Evolutionary conservation across 148 eudicot genomes (phyloP), one percentile per base, ranked within the genome.

Genomic region (Selenicereus undatus): DNA sequence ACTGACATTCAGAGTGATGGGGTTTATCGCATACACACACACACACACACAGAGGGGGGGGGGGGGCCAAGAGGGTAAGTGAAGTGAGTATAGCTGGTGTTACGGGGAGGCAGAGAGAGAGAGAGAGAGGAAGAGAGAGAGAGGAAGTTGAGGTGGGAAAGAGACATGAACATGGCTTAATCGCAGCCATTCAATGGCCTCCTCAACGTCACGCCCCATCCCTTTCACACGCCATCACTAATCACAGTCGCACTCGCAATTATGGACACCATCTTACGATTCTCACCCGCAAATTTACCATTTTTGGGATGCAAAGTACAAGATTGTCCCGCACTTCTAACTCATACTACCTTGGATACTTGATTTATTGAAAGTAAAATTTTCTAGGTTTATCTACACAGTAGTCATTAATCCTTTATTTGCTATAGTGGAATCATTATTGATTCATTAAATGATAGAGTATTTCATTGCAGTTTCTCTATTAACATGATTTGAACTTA

Each of bases 141-240:
- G 62, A 6, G 62, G 62, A 56, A 56, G 62, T 56, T 56, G 68
- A 64, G 68, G 68, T 64, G 68, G 68, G 68, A 64, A 24, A 64
- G 68, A 64, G 68, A 64, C 68, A 64, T 64, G 27, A 24, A 66
- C 71, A 66, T 66, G 71, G 71, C 35, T 11, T 10, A 66, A 66
- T 66, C 71, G 71, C 35, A 66, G 30, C 71, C 71, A 66, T 66
- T 66, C 32, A 66, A 64, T 56, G 20, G 62, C 20, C 4, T 64
- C 27, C 68, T 5, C 27, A n/a, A 64, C 21, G 27, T 36, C 39
- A 36, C 2, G 0, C 43, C 68, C 26, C 68, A 64, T 22, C 11
- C 29, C 68, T 24, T 64, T 22, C 13, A 22, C 29, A 64, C 68
- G 68, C 8, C 2, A 29, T 60, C 51, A 36, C 48, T 12, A 48